Evolutionary conservation across 805 yeast genomes (phyloP), one percentile per base, ranked within the genome.

Genomic region (Nakazawaea ambrosiae): DNA sequence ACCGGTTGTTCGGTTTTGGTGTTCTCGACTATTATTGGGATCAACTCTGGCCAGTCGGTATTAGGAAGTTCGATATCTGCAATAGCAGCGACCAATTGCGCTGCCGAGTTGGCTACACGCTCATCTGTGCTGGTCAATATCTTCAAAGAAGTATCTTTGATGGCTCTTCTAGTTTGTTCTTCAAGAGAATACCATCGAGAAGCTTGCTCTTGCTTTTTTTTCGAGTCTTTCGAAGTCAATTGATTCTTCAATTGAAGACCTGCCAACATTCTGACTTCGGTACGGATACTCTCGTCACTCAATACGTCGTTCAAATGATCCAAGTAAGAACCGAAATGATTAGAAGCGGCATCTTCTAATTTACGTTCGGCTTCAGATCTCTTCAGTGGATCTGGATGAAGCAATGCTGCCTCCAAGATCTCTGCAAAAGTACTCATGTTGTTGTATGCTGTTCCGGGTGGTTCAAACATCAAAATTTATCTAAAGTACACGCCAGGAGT

Each of bases 21-120:
- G 60, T 87, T 86, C 45, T 82, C 87, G 33, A 92, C 90, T 53
- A 92, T 81, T 29, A 75, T 73, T 37, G 79, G 75, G 64, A 90
- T 85, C 52, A 92, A 70, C 43, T 83, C 90, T 20, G 81, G 78
- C 98, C 98, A 92, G 54, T 82, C 86, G 46, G 71, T 70, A 45
- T 81, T 66, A 32, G 97, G 97, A 46, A 92, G 69, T 58, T 92
- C 98, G 40, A 90, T 85, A 45, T 81, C 90, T n/a, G 97, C 98
- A 50, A 92, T 85, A 9, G 97, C 95, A 24, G 97, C 95, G 36
- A 92, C 90, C 47, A 90, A 69, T 65, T 90, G 97, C 18, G 98
- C 96, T 19, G 90, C 81, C 20, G 95, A 73, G 41, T 79, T 77
- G 23, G 95, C 92, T 39, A 90, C 96, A 51, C 86, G 74, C 46